Percentiles rank a stretch among this genome's conserved stretches.
Evolutionary conservation across 805 yeast genomes (phyloP).

Genomic region (Jamesozyma piceae): DNA sequence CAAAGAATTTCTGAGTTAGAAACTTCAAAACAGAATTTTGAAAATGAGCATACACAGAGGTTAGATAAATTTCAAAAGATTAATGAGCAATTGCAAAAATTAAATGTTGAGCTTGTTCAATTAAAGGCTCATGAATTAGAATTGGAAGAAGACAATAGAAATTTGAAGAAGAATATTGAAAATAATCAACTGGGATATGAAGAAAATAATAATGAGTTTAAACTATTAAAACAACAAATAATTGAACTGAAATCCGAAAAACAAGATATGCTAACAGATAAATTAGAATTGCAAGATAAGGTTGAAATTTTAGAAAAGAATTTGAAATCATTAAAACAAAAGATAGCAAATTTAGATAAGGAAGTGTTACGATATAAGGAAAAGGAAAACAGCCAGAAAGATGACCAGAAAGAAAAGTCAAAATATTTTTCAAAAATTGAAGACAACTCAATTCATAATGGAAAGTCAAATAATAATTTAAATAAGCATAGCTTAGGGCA

Average conservation of each 20-base stretch:
- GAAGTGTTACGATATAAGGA: neutral
- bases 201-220: slow-evolving; percentile 14
- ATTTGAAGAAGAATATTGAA: slow-evolving; percentile 13
- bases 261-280: slow-evolving; percentile 17
- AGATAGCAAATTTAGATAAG: slow-evolving; percentile 3
- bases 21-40: slow-evolving; percentile 10
- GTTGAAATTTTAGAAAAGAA: slow-evolving; percentile 14
- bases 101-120: slow-evolving; percentile 24
- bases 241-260: slow-evolving; percentile 14
- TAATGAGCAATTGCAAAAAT: slow-evolving; percentile 26
- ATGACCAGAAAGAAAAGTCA: neutral
- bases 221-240: slow-evolving; percentile 14
- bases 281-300: slow-evolving; percentile 20
- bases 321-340: slow-evolving; percentile 11
- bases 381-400: neutral
- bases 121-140: slow-evolving; percentile 23
- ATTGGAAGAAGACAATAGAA: slow-evolving; percentile 22
- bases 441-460: neutral
- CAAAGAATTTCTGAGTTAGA: slow-evolving; percentile 15
- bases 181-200: slow-evolving; percentile 12
- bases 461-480: neutral
- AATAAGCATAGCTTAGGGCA: neutral
- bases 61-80: slow-evolving; percentile 15
- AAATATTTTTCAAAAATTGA: neutral
- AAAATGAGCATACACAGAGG: slow-evolving; percentile 12